Evolutionary conservation across 306 rosid species (phyloP), one percentile per base, ranked within the genome.

Genomic region (Casuarina cunninghamiana): DNA sequence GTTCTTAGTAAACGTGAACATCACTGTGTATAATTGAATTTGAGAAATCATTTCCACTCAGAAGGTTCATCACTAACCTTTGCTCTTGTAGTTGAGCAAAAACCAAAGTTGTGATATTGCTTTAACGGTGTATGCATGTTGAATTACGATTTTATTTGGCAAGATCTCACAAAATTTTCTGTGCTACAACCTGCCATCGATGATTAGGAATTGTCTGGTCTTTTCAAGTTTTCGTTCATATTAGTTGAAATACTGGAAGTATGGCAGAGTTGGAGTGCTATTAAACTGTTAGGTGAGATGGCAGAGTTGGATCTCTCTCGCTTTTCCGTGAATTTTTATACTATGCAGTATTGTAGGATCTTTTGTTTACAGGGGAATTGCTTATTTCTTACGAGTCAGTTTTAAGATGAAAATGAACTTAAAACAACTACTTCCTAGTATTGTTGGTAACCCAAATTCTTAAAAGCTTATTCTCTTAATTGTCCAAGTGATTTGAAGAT

Each of bases 11-110:
- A 68, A 46, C 37, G 49, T 12, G 50, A 16, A 7, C 49, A 16
- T 42, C 21, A 66, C 71, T 15, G n/a, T 42, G 50, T 41, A 42
- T 66, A 16, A n/a, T 66, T 66, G 71, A 32, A n/a, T 66, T 66
- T n/a, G 5, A 42, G 48, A 63, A 66, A 5, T 16, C 6, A n/a
- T 66, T 42, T 66, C 10, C 39, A 19, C 11, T 37, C 39, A 10
- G 71, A 66, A 42, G 71, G 48, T 39, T 65, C 48, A 0, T 48
- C 15, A 15, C 2, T 39, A 11, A n/a, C 13, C 13, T 41, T 43
- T 2, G 49, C 65, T 37, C 42, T 50, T 66, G 50, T 41, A 41
- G 71, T 66, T 66, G n/a, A 66, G 32, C 50, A 66, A 66, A 66
- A 42, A 66, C 32, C 15, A 66, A 39, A 39, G 1, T 66, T 16